Percentiles rank a stretch among this genome's conserved stretches.
Conservation (phyloP, 768 basidiomycete genomes). For the Melanogaster broomeanus region DNA sequence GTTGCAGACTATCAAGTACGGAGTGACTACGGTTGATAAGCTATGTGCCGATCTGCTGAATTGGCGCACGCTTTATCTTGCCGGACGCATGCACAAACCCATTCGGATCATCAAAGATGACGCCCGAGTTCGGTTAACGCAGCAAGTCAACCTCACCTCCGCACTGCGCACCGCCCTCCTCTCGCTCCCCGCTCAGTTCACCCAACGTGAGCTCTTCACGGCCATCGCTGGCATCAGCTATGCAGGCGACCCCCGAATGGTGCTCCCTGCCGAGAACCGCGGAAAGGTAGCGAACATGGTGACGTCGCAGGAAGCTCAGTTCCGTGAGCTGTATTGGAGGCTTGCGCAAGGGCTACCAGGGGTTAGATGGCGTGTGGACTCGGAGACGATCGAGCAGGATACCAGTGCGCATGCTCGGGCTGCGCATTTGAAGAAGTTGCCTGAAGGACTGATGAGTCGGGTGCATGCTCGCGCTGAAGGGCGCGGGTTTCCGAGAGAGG, state of each 20-base stretch:
- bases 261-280: slow-evolving; percentile 92
- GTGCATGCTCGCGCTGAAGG: slow-evolving; percentile 44
- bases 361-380: slow-evolving; percentile 65
- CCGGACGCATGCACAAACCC: slow-evolving; percentile 97
- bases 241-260: slow-evolving; percentile 89
- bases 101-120: slow-evolving; percentile 92
- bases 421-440: slow-evolving; percentile 78
- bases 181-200: slow-evolving; percentile 79
- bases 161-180: slow-evolving; percentile 90
- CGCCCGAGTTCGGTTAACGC: slow-evolving; percentile 86
- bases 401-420: slow-evolving; percentile 63
- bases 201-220: slow-evolving; percentile 81
- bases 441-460: slow-evolving; percentile 59
- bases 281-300: slow-evolving; percentile 96
- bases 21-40: slow-evolving; percentile 88
- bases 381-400: slow-evolving; percentile 71
- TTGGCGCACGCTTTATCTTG: slow-evolving; percentile 92
- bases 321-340: slow-evolving; percentile 84
- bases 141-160: slow-evolving; percentile 91
- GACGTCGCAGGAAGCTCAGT: slow-evolving; percentile 74
- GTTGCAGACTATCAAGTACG: slow-evolving; percentile 89
- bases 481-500: slow-evolving; percentile 43
- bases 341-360: slow-evolving; percentile 79
- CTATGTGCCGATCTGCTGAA: slow-evolving; percentile 88
- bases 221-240: slow-evolving; percentile 88